Evolutionary conservation across 1,284 basidiomycete species (phyloP).

Genomic region (Xerocomus minutiporus): DNA sequence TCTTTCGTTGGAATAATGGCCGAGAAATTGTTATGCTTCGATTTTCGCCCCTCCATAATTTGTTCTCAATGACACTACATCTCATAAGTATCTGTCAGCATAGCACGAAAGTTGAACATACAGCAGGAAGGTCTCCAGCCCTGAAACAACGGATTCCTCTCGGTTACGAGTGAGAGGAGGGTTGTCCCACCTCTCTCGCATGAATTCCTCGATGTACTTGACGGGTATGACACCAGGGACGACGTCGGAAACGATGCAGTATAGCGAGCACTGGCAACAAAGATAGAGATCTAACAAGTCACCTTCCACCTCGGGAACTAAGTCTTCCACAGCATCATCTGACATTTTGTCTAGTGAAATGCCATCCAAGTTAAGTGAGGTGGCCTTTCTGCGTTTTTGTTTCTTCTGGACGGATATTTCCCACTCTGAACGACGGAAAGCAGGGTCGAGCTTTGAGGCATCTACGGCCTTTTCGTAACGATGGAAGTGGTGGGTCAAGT

Average conservation of each 20-base stretch:
- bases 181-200: slow-evolving; percentile 37
- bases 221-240: slow-evolving; percentile 68
- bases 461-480: slow-evolving; percentile 64
- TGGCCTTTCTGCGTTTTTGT: slow-evolving; percentile 44
- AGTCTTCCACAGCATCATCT: slow-evolving; percentile 32
- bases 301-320: slow-evolving; percentile 43
- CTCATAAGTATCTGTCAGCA: slow-evolving; percentile 11
- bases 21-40: slow-evolving; percentile 53
- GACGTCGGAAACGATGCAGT: slow-evolving; percentile 61
- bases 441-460: slow-evolving; percentile 55
- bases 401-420: slow-evolving; percentile 46
- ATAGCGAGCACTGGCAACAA: slow-evolving; percentile 76
- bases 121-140: slow-evolving; percentile 65
- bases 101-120: slow-evolving; percentile 27
- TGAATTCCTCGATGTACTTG: slow-evolving; percentile 45
- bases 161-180: slow-evolving; percentile 40
- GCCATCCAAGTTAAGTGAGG: slow-evolving; percentile 30
- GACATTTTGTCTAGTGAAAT: slow-evolving; percentile 31
- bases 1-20: slow-evolving; percentile 52
- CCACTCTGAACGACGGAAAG: slow-evolving; percentile 59
- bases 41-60: slow-evolving; percentile 64
- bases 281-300: slow-evolving; percentile 68
- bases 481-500: slow-evolving; percentile 77
- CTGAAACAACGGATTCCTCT: slow-evolving; percentile 49
- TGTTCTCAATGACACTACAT: slow-evolving; percentile 64